Evolutionary conservation across 176 grass and related monocot genomes (phyloP), one percentile per base, ranked within the genome.

Genomic region (Musa beccarii): DNA sequence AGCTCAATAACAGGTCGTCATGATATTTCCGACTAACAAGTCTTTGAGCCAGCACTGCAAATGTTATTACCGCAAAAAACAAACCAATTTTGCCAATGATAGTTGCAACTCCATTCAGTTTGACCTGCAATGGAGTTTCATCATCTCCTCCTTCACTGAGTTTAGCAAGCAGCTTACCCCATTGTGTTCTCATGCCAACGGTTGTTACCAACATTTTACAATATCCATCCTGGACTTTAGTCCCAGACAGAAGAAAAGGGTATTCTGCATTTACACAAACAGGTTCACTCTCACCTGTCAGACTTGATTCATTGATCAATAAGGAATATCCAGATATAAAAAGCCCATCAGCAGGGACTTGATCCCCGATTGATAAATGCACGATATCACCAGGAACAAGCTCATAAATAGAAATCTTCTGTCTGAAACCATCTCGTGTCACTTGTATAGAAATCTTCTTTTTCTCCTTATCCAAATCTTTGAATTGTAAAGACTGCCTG

Each of bases 381-480:
- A 61, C 54, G 8, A 75, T 49, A 49, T 75, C 73, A 59, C 73
- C 73, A 49, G 73, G 73, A 75, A 75, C 25, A 61, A 75, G 73
- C 61, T 75, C 73, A 43, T 75, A 75, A 59, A 75, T 75, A 59
- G 73, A 75, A 59, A 75, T 75, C 73, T 75, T 75, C 24, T 61
- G 73, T n/a, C 73, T 49, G 25, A 75, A 59, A 10, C 73, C 73
- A 61, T 75, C 19, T 19, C 73, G 14, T 61, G 73, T 75, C 1
- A 75, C 73, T 59, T 75, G 73, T n/a, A 75, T 75, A 43, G 73
- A 75, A 26, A 75, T 75, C 17, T 75, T 75, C 73, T 75, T 75
- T 75, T 75, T 75, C 73, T 75, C 73, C 73, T 49, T 29, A 61
- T 75, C 73, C 24, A 75, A 49, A 75, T 75, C 54, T 43, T 75